Conservation (phyloP, 345 rosid genomes). For the Pistacia vera region DNA sequence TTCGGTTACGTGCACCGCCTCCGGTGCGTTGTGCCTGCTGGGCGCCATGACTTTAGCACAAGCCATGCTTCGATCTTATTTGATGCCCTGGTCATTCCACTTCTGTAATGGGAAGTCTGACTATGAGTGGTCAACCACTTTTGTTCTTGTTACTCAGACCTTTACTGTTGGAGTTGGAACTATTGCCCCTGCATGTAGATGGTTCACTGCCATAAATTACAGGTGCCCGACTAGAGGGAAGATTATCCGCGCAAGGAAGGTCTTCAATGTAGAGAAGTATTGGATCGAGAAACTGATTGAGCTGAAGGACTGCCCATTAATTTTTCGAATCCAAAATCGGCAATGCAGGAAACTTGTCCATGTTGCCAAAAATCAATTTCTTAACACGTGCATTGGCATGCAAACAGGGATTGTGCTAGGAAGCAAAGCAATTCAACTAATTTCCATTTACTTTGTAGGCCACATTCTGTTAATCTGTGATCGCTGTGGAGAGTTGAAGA, state of each 20-base stretch:
- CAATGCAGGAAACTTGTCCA: conserved; percentile 51
- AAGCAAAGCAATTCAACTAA: conserved; percentile 61
- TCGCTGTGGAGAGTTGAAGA: conserved; percentile 25
- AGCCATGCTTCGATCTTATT: conserved; percentile 60
- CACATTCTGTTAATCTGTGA: conserved; percentile 33
- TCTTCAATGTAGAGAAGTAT: conserved; percentile 59
- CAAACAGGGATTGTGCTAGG: conserved; percentile 65
- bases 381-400: conserved; percentile 50
- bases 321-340: conserved; percentile 35
- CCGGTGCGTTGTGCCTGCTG: conserved; percentile 78
- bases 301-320: conserved; percentile 64
- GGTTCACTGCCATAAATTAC: conserved; percentile 78
- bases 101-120: conserved; percentile 81
- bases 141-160: conserved; percentile 61
- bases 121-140: conserved; percentile 69
- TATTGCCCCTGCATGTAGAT: conserved; percentile 68
- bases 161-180: conserved; percentile 67
- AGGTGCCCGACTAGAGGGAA: conserved; percentile 54
- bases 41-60: conserved; percentile 60
- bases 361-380: conserved; percentile 26
- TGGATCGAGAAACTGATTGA: conserved; percentile 67
- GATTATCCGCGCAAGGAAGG: conserved; percentile 20
- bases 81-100: conserved; percentile 51
- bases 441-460: conserved; percentile 52
- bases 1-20: conserved; percentile 78